A percentile compares a stretch with the other conserved stretches of the same genome.
Evolutionary conservation across 345 rosid genomes (phyloP).

Genomic region (Sonneratia alba): DNA sequence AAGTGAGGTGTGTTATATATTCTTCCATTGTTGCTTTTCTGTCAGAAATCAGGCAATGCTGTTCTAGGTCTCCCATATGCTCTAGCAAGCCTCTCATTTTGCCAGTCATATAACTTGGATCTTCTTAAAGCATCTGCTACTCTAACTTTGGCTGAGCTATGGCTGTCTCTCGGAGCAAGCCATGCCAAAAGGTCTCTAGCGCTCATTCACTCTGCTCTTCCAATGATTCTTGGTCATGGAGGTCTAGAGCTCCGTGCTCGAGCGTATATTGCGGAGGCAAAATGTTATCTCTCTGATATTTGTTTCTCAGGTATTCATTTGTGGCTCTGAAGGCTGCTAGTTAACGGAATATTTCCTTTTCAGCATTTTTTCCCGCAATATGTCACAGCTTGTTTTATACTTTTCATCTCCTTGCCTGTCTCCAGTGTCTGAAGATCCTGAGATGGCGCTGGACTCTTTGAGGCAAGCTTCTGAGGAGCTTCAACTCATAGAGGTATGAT

Average conservation of each 20-base stretch:
- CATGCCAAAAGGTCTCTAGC: constrained; percentile 73
- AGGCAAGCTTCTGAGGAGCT: constrained; percentile 79
- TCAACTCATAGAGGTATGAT: constrained; percentile 66
- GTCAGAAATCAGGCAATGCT: constrained; percentile 92
- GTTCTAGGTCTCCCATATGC: constrained; percentile 92
- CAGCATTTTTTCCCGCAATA: not conserved
- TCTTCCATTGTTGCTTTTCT: not conserved
- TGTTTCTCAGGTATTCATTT: constrained; percentile 54
- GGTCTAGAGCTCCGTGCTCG: constrained; percentile 91
- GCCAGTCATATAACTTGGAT: constrained; percentile 91
- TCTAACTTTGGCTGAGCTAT: constrained; percentile 83
- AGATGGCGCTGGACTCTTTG: constrained; percentile 60
- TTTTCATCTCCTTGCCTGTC: not conserved
- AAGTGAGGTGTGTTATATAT: not conserved
- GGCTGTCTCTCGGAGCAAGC: constrained; percentile 73
- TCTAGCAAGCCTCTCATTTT: constrained; percentile 86
- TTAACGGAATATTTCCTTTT: not conserved
- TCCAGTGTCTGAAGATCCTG: constrained; percentile 53
- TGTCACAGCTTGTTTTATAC: not conserved
- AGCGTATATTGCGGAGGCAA: constrained; percentile 81
- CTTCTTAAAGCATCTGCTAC: constrained; percentile 94
- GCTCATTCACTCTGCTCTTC: constrained; percentile 68
- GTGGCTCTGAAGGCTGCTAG: not conserved
- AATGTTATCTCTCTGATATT: constrained; percentile 80
- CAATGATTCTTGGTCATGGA: constrained; percentile 91